Base-by-base conservation (phyloP, 192 early-diverging fungal species). In the Gigaspora rosea region DNA sequence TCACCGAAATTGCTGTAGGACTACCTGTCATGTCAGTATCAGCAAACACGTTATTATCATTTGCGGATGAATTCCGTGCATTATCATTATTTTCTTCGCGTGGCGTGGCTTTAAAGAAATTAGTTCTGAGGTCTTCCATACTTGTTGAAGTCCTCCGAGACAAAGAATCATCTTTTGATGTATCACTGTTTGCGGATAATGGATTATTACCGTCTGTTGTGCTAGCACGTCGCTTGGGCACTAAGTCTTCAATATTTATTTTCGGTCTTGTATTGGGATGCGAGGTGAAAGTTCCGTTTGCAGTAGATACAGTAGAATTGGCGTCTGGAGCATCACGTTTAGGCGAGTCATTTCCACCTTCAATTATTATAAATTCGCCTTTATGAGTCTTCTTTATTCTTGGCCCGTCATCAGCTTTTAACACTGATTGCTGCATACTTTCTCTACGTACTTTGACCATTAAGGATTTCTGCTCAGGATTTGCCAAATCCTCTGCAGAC, bases 401-500 rank as follows among this genome's bases (percentile, higher is more conserved):
- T 41, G 84, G 84, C 35, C 77, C 81, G 36, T 86, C 84, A n/a
- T 87, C 73, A 9, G 82, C 82, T 51, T 86, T 81, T 36, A 90
- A 61, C 10, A 92, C 82, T 7, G 89, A 86, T 59, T 91, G 82
- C 61, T 87, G 82, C 22, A 89, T 79, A 70, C 84, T 88, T 68
- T 85, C 79, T 78, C 87, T 79, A 50, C 90, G 82, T 27, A 89
- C 78, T 41, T 84, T 82, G 49, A 88, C 91, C 3, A 82, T 81
- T 70, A 88, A 86, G 4, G 83, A 85, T 74, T 89, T 84, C 11
- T 93, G 79, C 67, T 89, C 89, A 1, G 92, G 92, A 73, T 93
- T 94, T 0, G 96, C 96, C 90, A 99, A 92, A 61, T 98, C 97
- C 67, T 92, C 92, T 15, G 89, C 90, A 9, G 90, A 87, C 91